These are phyloP conservation scores for Haematococcus sp. DNA, from an alignment of 139 green algal genomes.

Conservation along the genomic window DNA sequence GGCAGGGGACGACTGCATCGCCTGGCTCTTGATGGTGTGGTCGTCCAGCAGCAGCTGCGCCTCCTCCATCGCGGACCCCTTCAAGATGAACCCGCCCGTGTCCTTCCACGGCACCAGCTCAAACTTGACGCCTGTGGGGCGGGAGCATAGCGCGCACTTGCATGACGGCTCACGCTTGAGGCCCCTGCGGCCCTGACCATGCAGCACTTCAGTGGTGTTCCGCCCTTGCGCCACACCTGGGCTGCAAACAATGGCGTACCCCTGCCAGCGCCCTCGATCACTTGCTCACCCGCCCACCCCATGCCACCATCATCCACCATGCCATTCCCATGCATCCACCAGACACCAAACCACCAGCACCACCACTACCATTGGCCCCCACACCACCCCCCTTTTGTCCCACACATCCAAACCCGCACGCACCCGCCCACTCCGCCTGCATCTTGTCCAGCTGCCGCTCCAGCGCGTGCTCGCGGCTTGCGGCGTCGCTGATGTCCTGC, in stretches of 20 bases:
- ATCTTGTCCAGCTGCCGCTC: slow-evolving; percentile 64
- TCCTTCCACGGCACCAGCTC: slow-evolving; percentile 50
- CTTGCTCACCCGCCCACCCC: too few relatives aligned
- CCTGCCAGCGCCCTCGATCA: too few relatives aligned
- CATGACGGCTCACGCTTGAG: too few relatives aligned
- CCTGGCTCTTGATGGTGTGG: slow-evolving; percentile 60
- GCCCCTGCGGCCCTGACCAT: too few relatives aligned
- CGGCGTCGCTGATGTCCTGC: slow-evolving; percentile 45
- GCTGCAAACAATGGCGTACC: too few relatives aligned
- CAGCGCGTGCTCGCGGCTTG: slow-evolving; percentile 46
- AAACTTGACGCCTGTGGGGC: slow-evolving; percentile 31
- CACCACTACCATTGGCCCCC: background rate
- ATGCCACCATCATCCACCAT: too few relatives aligned
- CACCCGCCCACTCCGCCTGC: slow-evolving; percentile 15
- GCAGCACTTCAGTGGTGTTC: too few relatives aligned
- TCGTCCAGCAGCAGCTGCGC: slow-evolving; percentile 63
- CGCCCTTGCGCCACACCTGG: too few relatives aligned
- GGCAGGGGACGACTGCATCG: slow-evolving; percentile 61
- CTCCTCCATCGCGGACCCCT: slow-evolving; percentile 51
- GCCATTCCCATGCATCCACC: too few relatives aligned
- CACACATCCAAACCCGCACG: background rate
- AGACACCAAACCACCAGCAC: too few relatives aligned
- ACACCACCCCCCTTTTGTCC: too few relatives aligned
- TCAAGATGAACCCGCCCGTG: slow-evolving; percentile 58
- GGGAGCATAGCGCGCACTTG: too few relatives aligned